Evolutionary conservation across 257 asterid species (phyloP), one percentile per base, ranked within the genome.

Genomic region (Capsicum chinense): DNA sequence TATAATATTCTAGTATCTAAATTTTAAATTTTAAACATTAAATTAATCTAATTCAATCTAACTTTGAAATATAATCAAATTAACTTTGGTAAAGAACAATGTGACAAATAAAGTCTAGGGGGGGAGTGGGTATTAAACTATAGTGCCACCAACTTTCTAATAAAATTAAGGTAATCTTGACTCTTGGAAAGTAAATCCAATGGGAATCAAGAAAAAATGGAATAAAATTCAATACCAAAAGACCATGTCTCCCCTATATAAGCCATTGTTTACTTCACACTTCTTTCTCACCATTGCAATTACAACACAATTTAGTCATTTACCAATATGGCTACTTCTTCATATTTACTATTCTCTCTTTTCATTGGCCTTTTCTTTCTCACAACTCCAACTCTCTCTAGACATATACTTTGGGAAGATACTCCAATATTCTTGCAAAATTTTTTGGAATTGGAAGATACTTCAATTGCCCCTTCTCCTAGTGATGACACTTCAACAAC

Each of bases 381-480:
- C 59, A n/a, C 80, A 47, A 47, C 59, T n/a, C 59, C 80, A 73
- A 73, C 59, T 73, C 5, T 73, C 80, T 73, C 80, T 4, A 47
- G 59, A 13, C 19, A 11, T 9, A 0, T 47, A n/a, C 15, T 71
- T n/a, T 9, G 9, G 10, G 79, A 47, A 2, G 16, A 71, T 47
- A 10, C 37, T n/a, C 9, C 37, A 1, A 26, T 26, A 26, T 26
- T 26, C 33, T 26, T 26, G 33, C 33, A 26, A 26, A 26, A 26
- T 26, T 26, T 26, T 26, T 26, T 26, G 33, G 33, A 26, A 26
- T 26, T 26, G 33, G 33, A 26, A 26, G 33, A 26, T 26, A 26
- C 33, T 26, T 26, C 33, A 52, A 37, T 64, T 37, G 76, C 2
- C 11, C 26, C 76, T 73, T n/a, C 11, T 73, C 42, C 58, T n/a